Conservation (phyloP, 176 grass and related monocot genomes). For the Eleusine indica region DNA sequence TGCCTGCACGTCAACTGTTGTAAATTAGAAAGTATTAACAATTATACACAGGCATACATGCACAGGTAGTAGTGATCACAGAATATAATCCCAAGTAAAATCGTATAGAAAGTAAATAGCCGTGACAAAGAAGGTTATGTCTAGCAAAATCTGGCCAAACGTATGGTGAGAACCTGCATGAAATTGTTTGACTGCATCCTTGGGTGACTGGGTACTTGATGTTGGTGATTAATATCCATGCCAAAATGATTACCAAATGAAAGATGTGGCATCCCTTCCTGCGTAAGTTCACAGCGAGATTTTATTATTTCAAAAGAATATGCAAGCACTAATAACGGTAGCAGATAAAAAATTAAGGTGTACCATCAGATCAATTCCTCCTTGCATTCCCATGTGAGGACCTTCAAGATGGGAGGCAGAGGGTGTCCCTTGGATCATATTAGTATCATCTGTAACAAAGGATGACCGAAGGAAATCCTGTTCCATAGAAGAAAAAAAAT, state of each 20-base stretch:
- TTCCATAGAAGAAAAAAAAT: constrained; percentile 25
- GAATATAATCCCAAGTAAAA: constrained; percentile 13
- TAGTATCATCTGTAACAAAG: constrained; percentile 51
- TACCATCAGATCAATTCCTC: constrained; percentile 80
- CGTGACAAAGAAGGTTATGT: constrained; percentile 14
- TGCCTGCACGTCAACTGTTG: constrained; percentile 57
- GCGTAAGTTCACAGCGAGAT: constrained; percentile 38
- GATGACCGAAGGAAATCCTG: constrained; percentile 87
- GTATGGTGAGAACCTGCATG: constrained; percentile 63
- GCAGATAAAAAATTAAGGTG: constrained; percentile 44
- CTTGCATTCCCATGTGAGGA: constrained; percentile 59
- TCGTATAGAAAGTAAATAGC: constrained; percentile 26
- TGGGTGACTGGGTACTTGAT: constrained; percentile 66
- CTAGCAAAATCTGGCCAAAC: constrained; percentile 15
- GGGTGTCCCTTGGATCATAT: constrained; percentile 55
- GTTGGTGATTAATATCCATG: constrained; percentile 80
- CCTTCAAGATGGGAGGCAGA: constrained; percentile 60
- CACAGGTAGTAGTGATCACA: constrained; percentile 23
- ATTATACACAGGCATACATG: constrained; percentile 10
- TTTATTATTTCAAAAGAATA: constrained; percentile 19
- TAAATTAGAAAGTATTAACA: constrained; percentile 3
- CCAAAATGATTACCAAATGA: constrained; percentile 83
- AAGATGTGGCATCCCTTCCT: constrained; percentile 91
- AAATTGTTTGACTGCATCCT: constrained; percentile 73
- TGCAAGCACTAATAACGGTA: constrained; percentile 23